A percentile compares a stretch with the other conserved stretches of the same genome.
Evolutionary conservation across 1,284 basidiomycete species (phyloP).

Genomic region (Ganoderma lingzhi): DNA sequence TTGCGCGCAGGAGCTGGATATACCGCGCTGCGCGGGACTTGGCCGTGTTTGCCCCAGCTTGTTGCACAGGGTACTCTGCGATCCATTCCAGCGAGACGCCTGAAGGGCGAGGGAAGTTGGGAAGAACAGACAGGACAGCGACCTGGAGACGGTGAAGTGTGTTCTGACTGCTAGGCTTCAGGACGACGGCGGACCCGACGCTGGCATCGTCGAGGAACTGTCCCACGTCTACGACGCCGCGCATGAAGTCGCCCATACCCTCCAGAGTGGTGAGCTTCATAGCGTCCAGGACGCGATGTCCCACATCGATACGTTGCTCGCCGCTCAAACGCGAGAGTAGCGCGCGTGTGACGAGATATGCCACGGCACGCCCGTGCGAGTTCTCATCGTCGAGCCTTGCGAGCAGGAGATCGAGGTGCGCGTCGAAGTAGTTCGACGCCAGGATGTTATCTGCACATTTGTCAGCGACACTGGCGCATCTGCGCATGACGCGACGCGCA

Average conservation of each 20-base stretch:
- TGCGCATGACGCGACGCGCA: background rate
- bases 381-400: constrained; percentile 56
- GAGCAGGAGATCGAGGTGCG: constrained; percentile 54
- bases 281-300: constrained; percentile 54
- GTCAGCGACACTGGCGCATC: constrained; percentile 8
- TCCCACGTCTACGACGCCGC: constrained; percentile 48
- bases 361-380: constrained; percentile 62
- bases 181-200: constrained; percentile 55
- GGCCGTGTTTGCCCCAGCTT: background rate
- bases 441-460: constrained; percentile 64
- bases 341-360: constrained; percentile 64
- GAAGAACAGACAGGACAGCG: constrained; percentile 57
- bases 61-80: constrained; percentile 35
- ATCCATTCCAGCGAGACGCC: constrained; percentile 58
- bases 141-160: constrained; percentile 65
- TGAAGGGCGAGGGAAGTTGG: constrained; percentile 56
- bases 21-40: constrained; percentile 46
- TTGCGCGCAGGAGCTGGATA: constrained; percentile 59
- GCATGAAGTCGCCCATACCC: constrained; percentile 53
- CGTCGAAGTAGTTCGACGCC: constrained; percentile 51
- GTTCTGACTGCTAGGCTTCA: constrained; percentile 65
- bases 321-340: constrained; percentile 63
- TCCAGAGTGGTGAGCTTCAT: constrained; percentile 55
- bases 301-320: constrained; percentile 63
- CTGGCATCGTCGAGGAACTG: constrained; percentile 52